Evolutionary conservation across 495 filamentous ascomycete genomes (phyloP), one percentile per base, ranked within the genome.

Genomic region (Pyrenopolyporus hunteri): DNA sequence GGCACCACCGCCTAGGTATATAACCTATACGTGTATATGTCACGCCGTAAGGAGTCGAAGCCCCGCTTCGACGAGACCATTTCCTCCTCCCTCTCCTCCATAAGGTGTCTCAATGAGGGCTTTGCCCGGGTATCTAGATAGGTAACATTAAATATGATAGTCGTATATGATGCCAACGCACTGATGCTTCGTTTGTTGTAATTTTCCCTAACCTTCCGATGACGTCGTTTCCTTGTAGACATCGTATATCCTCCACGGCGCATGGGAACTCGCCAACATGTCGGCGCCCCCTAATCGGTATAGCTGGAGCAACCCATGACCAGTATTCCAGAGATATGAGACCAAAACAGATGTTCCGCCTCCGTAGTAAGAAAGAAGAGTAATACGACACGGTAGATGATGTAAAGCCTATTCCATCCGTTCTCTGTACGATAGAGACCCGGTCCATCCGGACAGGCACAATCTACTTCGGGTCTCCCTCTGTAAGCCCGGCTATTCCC

Each of bases 61-160:
- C 57, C 42, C 48, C 32, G 40, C 57, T 60, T 42, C 48, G 40
- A 53, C 33, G 10, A 5, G 20, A 45, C 23, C n/a, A n/a, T n/a
- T n/a, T n/a, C n/a, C n/a, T n/a, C n/a, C n/a, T n/a, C n/a, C n/a
- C n/a, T n/a, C n/a, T 16, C 42, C 23, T 20, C 33, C 31, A 23
- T 9, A 44, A 36, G 44, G 45, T 28, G n/a, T n/a, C n/a, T n/a
- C n/a, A n/a, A n/a, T 25, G 37, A 47, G 40, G 47, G 32, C 33
- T 47, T n/a, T n/a, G 14, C 42, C 40, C 19, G 48, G 40, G 40
- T 53, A 60, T 60, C 39, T 9, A 17, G n/a, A n/a, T n/a, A n/a
- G n/a, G n/a, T n/a, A n/a, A n/a, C n/a, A n/a, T n/a, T n/a, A n/a
- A n/a, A n/a, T n/a, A n/a, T n/a, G n/a, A n/a, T n/a, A n/a, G n/a